phyloP scores from a whole-genome alignment of 1,139 yeast genomes.

The Groenewaldozyma auringiensis region DNA sequence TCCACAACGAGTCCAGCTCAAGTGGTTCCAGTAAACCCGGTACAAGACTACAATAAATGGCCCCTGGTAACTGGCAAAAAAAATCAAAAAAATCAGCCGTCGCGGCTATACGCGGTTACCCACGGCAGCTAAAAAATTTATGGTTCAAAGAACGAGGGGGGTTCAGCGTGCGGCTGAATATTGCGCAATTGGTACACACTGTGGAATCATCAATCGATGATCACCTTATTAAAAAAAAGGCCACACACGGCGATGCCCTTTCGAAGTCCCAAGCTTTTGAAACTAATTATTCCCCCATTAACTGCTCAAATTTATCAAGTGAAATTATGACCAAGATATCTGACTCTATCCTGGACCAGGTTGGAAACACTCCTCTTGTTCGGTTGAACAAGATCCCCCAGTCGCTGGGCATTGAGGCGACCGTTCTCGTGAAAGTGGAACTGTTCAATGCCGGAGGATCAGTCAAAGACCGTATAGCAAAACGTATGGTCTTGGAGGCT shows the following conservation, averaged over 20 bases:
- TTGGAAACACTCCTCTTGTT: slow-evolving; percentile 81
- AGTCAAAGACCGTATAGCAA: slow-evolving; percentile 54
- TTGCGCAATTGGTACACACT: background rate
- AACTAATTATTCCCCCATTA: background rate
- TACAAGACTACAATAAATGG: slow-evolving; percentile 19
- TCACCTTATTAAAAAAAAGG: background rate
- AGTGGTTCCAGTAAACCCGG: slow-evolving; percentile 13
- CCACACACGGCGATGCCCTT: background rate
- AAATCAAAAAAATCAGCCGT: no score
- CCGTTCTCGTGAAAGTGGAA: slow-evolving; percentile 48
- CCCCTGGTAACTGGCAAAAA: no score
- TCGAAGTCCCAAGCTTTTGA: no score
- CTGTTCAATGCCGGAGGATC: slow-evolving; percentile 66
- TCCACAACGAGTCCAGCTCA: slow-evolving; percentile 25
- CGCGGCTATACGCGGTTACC: no score
- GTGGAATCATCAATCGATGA: background rate
- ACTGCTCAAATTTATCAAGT: background rate
- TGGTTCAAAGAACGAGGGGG: no score
- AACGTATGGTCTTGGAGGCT: slow-evolving; percentile 72
- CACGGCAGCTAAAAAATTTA: no score
- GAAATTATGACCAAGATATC: slow-evolving; percentile 12
- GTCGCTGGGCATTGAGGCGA: slow-evolving; percentile 63
- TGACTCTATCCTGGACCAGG: slow-evolving; percentile 45
- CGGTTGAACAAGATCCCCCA: slow-evolving; percentile 70
- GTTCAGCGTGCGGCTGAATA: background rate